These are phyloP conservation scores for Eurotiales sp. DNA, from an alignment of 2,329 filamentous ascomycete species.

Conservation along the genomic window DNA sequence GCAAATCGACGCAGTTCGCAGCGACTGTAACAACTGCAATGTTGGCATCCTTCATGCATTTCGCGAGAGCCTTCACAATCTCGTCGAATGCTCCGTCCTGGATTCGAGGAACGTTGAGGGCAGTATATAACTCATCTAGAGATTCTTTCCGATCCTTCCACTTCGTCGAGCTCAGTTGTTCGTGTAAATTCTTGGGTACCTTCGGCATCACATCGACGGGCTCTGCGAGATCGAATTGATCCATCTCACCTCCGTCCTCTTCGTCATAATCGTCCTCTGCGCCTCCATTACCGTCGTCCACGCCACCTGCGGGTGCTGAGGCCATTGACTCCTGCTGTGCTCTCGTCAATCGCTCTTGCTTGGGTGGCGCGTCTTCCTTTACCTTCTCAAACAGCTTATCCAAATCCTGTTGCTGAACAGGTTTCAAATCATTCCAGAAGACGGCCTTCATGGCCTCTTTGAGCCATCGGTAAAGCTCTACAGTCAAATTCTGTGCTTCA, in stretches of 20 bases:
- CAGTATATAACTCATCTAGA: slow-evolving; percentile 72
- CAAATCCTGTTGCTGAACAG: slow-evolving; percentile 89
- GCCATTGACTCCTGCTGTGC: slow-evolving; percentile 84
- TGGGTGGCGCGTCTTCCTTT: slow-evolving; percentile 79
- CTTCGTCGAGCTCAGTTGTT: slow-evolving; percentile 82
- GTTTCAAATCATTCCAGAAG: slow-evolving; percentile 94
- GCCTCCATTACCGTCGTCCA: slow-evolving; percentile 53
- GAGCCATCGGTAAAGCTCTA: slow-evolving; percentile 95
- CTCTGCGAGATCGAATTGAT: slow-evolving; percentile 77
- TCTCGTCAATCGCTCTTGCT: slow-evolving; percentile 82
- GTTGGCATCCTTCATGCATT: slow-evolving; percentile 98
- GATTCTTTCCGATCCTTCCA: slow-evolving; percentile 99
- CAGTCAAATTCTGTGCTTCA: slow-evolving; percentile 83
- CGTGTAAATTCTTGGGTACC: slow-evolving; percentile 75
- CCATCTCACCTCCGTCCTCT: slow-evolving; percentile 63
- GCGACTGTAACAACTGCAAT: slow-evolving; percentile 90
- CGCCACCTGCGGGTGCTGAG: slow-evolving; percentile 59
- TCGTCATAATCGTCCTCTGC: slow-evolving; percentile 59
- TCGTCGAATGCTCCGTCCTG: slow-evolving; percentile 89
- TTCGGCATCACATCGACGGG: slow-evolving; percentile 82
- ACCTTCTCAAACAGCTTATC: slow-evolving; percentile 93
- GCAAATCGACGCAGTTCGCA: slow-evolving; percentile 83
- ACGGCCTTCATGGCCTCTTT: slow-evolving; percentile 97
- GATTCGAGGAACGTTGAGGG: slow-evolving; percentile 81
- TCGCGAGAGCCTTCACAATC: slow-evolving; percentile 76